Conservation (phyloP, 768 basidiomycete genomes). For the Pleurotus giganteus region DNA sequence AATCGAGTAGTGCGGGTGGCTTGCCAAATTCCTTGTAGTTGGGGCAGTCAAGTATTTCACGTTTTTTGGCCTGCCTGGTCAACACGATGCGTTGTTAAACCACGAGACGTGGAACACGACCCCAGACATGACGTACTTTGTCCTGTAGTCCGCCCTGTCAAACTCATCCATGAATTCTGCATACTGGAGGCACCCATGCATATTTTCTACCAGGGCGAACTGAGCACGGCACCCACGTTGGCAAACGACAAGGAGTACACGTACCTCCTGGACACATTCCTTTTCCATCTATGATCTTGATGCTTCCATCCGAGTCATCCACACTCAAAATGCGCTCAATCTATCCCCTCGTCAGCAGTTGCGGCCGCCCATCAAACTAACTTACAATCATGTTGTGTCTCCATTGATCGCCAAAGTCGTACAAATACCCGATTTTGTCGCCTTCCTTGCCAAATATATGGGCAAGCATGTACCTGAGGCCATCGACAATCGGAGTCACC, state of each 20-base stretch:
- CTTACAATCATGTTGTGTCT: slow-evolving; percentile 25
- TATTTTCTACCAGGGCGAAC: slow-evolving; percentile 19
- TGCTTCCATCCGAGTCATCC: slow-evolving; percentile 25
- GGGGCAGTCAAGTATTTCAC: slow-evolving; percentile 24
- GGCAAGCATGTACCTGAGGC: slow-evolving; percentile 18
- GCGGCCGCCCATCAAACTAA: background rate
- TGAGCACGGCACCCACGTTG: background rate
- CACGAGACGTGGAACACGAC: background rate
- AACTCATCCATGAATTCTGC: slow-evolving; percentile 19
- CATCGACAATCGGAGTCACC: background rate
- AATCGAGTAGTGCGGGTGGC: slow-evolving; percentile 20
- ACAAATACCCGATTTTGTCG: slow-evolving; percentile 27
- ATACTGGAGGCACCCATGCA: slow-evolving; percentile 22
- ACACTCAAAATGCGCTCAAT: slow-evolving; percentile 19
- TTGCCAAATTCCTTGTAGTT: slow-evolving; percentile 28
- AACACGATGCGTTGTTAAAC: background rate
- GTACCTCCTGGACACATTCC: slow-evolving; percentile 26
- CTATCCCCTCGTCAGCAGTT: background rate
- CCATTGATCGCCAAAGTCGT: slow-evolving; percentile 34
- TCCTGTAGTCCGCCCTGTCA: slow-evolving; percentile 12
- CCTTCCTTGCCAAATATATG: slow-evolving; percentile 29
- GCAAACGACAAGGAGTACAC: no score
- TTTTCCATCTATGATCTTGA: slow-evolving; percentile 18
- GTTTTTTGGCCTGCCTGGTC: slow-evolving; percentile 22
- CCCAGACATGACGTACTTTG: background rate